Percentiles rank a stretch among this genome's conserved stretches.
phyloP scores from a whole-genome alignment of 2,329 filamentous ascomycete genomes.

The Delphinella strobiligena region DNA sequence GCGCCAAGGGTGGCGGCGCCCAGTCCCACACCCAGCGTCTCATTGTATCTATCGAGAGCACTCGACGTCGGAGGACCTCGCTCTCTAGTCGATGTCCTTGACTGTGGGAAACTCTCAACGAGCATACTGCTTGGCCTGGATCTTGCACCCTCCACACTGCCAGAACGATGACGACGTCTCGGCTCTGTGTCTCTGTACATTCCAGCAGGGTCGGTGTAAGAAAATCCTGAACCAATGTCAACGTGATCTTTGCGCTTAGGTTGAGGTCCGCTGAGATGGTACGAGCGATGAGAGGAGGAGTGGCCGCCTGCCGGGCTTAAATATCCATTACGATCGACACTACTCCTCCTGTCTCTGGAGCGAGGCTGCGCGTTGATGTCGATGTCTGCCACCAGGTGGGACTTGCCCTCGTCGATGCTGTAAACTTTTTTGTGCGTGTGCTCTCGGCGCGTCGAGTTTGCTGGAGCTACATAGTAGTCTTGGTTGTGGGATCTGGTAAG shows the following conservation, averaged over 20 bases:
- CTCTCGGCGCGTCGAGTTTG: conserved; percentile 19
- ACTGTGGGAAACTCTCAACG: conserved; percentile 19
- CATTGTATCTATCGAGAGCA: conserved; percentile 58
- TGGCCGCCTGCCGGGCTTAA: conserved; percentile 10
- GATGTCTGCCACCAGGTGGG: conserved; percentile 23
- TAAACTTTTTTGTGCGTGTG: conserved; percentile 40
- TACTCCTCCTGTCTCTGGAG: conserved; percentile 25
- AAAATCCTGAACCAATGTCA: conserved; percentile 20
- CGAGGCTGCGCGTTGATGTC: conserved; percentile 20
- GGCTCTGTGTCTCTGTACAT: conserved; percentile 41
- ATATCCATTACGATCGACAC: conserved; percentile 18
- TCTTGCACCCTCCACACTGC: conserved; percentile 31
- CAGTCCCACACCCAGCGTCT: conserved; percentile 28
- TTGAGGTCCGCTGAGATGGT: conserved; percentile 19
- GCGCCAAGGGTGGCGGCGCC: conserved; percentile 22
- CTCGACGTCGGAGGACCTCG: conserved; percentile 51
- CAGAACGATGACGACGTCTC: conserved; percentile 29
- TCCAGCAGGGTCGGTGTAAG: conserved; percentile 37
- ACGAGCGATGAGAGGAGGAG: conserved; percentile 15
- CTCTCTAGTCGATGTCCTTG: conserved; percentile 20
- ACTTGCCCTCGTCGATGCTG: conserved; percentile 30
- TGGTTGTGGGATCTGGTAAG: conserved; percentile 21
- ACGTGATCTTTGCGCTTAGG: conserved; percentile 10
- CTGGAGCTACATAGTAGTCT: conserved; percentile 27
- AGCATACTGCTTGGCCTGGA: conserved; percentile 35